Conservation (phyloP, 2,329 filamentous ascomycete genomes). For the Metarhizium anisopliae region DNA sequence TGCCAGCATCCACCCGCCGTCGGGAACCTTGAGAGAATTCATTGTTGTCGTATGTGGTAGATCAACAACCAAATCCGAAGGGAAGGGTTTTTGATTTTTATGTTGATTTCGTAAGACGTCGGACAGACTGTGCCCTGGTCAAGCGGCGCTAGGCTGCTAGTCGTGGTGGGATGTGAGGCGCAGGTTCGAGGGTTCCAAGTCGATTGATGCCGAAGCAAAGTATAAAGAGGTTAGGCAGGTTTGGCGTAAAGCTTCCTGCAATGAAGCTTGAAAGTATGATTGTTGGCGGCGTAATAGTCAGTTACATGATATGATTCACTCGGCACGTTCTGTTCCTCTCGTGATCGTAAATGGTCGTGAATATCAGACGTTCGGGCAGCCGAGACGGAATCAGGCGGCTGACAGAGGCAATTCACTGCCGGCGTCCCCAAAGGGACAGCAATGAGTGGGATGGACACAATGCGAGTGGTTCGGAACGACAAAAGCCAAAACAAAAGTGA, state of each 20-base stretch:
- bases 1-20: constrained; percentile 48
- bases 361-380: not conserved
- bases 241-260: not conserved
- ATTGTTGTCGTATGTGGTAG: constrained; percentile 23
- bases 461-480: constrained; percentile 8
- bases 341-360: constrained; percentile 1
- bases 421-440: constrained; percentile 13
- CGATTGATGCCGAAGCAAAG: not conserved
- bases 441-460: constrained; percentile 9
- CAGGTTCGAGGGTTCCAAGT: not conserved
- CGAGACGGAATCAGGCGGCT: not conserved
- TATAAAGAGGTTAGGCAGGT: not conserved
- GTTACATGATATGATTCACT: constrained; percentile 1
- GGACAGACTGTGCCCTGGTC: not conserved
- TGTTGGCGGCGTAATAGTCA: not conserved
- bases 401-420: constrained; percentile 12
- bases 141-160: not conserved
- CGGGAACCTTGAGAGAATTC: constrained; percentile 47
- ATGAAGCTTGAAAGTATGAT: not conserved
- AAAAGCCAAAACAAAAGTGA: constrained; percentile 10
- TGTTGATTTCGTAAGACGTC: not conserved
- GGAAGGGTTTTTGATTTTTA: constrained; percentile 7
- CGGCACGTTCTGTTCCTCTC: constrained; percentile 5
- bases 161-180: not conserved
- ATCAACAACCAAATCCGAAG: constrained; percentile 5